Evolutionary conservation across 768 basidiomycete species (phyloP).

Genomic region (Chiua virens): DNA sequence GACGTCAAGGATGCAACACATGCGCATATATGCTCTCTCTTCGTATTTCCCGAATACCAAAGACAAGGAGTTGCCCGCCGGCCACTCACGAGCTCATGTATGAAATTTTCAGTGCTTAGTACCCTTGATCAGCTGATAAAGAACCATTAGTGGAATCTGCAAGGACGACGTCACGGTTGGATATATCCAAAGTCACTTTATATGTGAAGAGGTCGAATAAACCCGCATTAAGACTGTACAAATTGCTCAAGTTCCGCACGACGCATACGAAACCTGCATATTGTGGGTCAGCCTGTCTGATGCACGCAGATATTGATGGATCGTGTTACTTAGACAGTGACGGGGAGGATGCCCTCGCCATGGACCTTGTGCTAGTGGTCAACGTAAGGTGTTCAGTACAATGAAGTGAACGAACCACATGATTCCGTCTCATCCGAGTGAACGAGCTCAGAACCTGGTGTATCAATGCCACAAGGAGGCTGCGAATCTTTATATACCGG

Average conservation of each 20-base stretch:
- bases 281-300: not conserved
- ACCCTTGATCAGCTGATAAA: no score
- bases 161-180: not conserved
- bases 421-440: no score
- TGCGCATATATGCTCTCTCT: no score
- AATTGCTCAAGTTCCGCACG: conserved; percentile 1
- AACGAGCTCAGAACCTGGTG: no score
- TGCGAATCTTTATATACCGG: not conserved
- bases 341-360: not conserved
- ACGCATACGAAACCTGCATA: not conserved
- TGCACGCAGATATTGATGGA: not conserved
- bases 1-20: not conserved
- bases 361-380: not conserved
- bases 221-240: conserved; percentile 7
- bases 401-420: no score
- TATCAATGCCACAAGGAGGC: no score
- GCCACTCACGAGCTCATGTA: conserved; percentile 7
- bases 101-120: not conserved
- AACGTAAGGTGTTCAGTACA: not conserved
- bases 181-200: conserved; percentile 3
- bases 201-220: conserved; percentile 9
- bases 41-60: no score
- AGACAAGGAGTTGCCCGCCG: no score
- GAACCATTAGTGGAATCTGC: not conserved
- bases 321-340: not conserved